These are phyloP conservation scores for Claviceps pusilla DNA, from an alignment of 2,329 filamentous ascomycete species.

Conservation along the genomic window DNA sequence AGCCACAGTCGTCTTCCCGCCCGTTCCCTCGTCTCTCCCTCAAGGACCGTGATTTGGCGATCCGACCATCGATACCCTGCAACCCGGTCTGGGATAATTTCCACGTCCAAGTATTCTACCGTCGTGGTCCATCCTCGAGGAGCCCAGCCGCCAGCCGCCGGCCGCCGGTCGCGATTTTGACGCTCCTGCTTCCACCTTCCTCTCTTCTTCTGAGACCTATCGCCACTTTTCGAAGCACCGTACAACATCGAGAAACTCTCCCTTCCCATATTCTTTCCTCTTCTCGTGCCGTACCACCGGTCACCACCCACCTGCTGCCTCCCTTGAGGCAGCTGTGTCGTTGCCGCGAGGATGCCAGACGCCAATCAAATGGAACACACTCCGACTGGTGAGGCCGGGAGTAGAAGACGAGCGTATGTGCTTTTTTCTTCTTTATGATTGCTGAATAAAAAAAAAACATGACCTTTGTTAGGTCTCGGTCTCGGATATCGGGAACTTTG, in stretches of 20 bases:
- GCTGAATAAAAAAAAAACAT: not conserved
- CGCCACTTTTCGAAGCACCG: not conserved
- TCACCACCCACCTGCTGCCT: slow-evolving; percentile 4
- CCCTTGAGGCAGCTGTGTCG: slow-evolving; percentile 8
- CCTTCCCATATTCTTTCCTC: slow-evolving; percentile 5
- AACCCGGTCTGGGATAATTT: not conserved
- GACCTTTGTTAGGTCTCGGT: not conserved
- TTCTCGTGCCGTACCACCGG: not conserved
- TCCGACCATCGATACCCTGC: not conserved
- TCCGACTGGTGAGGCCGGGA: slow-evolving; percentile 7
- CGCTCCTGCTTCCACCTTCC: not conserved
- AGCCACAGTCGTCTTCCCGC: not conserved
- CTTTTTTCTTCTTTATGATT: not conserved
- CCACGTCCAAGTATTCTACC: not conserved
- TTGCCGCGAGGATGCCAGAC: slow-evolving; percentile 10
- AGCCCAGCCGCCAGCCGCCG: too few relatives aligned
- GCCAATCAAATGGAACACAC: slow-evolving; percentile 9
- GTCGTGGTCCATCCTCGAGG: not conserved
- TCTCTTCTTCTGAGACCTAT: not conserved
- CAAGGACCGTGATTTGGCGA: not conserved
- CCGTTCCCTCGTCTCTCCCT: not conserved
- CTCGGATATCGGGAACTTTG: not conserved
- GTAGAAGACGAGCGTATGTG: slow-evolving; percentile 26
- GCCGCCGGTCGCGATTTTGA: not conserved
- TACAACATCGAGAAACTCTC: not conserved